Evolutionary conservation across 805 yeast species (phyloP).

Genomic region (Wickerhamiella alocasiicola): DNA sequence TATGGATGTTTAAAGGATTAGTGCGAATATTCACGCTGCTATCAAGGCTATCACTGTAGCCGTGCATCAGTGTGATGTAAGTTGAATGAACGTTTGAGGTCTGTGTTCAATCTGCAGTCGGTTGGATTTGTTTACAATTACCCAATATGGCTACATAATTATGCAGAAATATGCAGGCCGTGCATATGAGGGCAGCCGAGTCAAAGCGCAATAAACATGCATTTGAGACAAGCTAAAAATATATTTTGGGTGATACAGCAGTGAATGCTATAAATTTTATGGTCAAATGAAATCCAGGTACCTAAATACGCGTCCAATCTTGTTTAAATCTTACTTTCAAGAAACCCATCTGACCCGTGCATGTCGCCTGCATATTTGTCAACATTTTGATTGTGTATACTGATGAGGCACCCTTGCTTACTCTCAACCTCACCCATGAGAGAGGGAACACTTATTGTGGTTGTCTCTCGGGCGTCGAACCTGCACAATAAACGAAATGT

Average conservation of each 20-base stretch:
- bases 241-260: too few relatives aligned
- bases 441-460: slow-evolving; percentile 51
- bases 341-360: too few relatives aligned
- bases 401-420: slow-evolving; percentile 2
- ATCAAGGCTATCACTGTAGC: slow-evolving; percentile 19
- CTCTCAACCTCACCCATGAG: slow-evolving; percentile 6
- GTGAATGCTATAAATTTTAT: too few relatives aligned
- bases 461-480: slow-evolving; percentile 71
- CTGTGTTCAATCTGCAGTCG: neutral
- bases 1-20: slow-evolving; percentile 28
- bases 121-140: neutral
- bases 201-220: slow-evolving; percentile 2
- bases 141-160: slow-evolving; percentile 1
- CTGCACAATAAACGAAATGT: slow-evolving; percentile 74
- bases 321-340: too few relatives aligned
- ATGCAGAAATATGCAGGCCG: slow-evolving; percentile 2
- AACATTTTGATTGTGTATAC: neutral
- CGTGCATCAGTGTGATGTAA: slow-evolving; percentile 17
- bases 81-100: neutral
- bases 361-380: slow-evolving; percentile 7
- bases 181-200: neutral
- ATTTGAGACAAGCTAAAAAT: slow-evolving; percentile 5
- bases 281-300: too few relatives aligned
- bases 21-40: slow-evolving; percentile 22
- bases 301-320: too few relatives aligned